phyloP scores from a whole-genome alignment of 2,329 filamentous ascomycete genomes.

The Penicillium griseofulvum region DNA sequence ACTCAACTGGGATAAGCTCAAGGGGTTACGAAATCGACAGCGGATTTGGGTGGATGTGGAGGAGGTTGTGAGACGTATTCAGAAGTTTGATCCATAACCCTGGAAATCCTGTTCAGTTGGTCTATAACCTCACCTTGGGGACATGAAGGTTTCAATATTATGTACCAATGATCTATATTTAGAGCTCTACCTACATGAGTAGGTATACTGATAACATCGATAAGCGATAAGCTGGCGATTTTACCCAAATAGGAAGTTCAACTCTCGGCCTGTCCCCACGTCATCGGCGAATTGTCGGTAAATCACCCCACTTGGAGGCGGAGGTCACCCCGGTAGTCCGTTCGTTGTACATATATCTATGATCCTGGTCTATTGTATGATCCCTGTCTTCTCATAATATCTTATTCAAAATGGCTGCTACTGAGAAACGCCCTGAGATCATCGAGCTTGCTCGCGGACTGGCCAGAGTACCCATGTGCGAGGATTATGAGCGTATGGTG shows the following conservation, averaged over 20 bases:
- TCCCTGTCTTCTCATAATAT: background rate
- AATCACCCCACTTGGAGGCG: background rate
- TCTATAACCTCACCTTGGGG: background rate
- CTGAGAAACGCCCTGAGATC: conserved; percentile 29
- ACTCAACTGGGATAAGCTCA: conserved; percentile 19
- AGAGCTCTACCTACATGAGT: too few relatives aligned
- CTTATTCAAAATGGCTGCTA: conserved; percentile 22
- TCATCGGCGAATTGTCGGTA: conserved; percentile 1
- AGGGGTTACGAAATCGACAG: conserved; percentile 23
- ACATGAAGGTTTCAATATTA: background rate
- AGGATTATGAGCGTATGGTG: conserved; percentile 38
- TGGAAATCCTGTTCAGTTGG: too few relatives aligned
- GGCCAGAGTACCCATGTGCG: conserved; percentile 28
- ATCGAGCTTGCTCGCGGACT: conserved; percentile 31
- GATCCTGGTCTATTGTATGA: background rate
- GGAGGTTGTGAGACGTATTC: conserved; percentile 42
- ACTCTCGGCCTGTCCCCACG: background rate
- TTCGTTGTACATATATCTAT: background rate
- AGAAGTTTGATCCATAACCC: background rate
- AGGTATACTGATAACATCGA: background rate
- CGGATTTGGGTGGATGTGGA: conserved; percentile 21
- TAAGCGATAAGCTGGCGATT: background rate
- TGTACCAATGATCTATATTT: too few relatives aligned
- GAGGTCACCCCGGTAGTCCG: background rate
- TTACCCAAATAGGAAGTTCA: conserved; percentile 3